These are phyloP conservation scores for Sistotremastrum niveocremeum DNA, from an alignment of 768 basidiomycete species.

Conservation along the genomic window DNA sequence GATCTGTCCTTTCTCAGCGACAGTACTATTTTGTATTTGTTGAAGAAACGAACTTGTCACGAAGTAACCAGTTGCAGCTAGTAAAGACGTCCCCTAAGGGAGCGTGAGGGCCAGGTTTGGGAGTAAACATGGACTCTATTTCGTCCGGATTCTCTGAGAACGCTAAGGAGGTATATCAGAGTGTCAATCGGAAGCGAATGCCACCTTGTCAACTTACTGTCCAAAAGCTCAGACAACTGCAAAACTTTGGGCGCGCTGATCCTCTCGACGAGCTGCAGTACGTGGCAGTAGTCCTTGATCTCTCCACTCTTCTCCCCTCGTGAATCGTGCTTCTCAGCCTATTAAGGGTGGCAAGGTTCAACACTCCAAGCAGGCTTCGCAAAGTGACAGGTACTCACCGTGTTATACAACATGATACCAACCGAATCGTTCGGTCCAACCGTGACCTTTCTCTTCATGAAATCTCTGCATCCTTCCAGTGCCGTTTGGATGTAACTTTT, in stretches of 20 bases:
- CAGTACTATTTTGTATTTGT: conserved; percentile 1
- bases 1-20: conserved; percentile 31
- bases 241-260: conserved; percentile 75
- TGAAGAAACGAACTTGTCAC: conserved; percentile 53
- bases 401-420: conserved; percentile 87
- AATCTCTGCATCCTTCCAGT: conserved; percentile 71
- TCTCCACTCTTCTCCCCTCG: conserved; percentile 28
- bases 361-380: neutral
- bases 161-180: conserved; percentile 27
- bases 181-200: neutral
- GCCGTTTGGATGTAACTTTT: conserved; percentile 70
- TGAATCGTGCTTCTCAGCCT: conserved; percentile 21
- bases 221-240: conserved; percentile 61
- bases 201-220: conserved; percentile 35
- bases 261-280: conserved; percentile 65
- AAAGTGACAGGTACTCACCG: conserved; percentile 36
- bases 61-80: conserved; percentile 79
- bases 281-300: conserved; percentile 54
- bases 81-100: conserved; percentile 86
- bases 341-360: conserved; percentile 10
- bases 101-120: conserved; percentile 39
- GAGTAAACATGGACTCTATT: conserved; percentile 50
- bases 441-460: conserved; percentile 83
- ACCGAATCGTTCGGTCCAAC: conserved; percentile 80
- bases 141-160: conserved; percentile 48